These are phyloP conservation scores for Wallacemonas sp. DNA, from an alignment of 208 protist genomes.

Conservation along the genomic window DNA sequence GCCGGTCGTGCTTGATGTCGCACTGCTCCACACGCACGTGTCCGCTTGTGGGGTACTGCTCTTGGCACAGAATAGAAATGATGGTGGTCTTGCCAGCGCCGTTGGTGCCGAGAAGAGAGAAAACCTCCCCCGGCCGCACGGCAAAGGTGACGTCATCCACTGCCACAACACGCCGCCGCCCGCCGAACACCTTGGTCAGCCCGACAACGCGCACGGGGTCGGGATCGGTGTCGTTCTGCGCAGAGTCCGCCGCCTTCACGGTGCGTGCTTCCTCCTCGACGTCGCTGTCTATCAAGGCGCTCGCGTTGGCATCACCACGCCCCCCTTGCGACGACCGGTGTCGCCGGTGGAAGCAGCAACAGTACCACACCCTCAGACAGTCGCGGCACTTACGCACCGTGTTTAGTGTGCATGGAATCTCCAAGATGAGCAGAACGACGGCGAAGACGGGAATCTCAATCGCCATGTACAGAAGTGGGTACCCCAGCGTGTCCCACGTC, in stretches of 20 bases:
- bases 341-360: constrained; percentile 5
- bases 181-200: constrained; percentile 36
- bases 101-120: constrained; percentile 86
- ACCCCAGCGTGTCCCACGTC: constrained; percentile 31
- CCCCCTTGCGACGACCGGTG: not conserved
- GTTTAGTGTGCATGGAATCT: constrained; percentile 33
- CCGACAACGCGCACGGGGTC: constrained; percentile 39
- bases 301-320: not conserved
- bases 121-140: constrained; percentile 70
- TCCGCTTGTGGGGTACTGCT: constrained; percentile 67
- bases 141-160: constrained; percentile 68
- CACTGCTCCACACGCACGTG: constrained; percentile 49
- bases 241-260: not conserved
- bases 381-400: not conserved
- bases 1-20: constrained; percentile 44
- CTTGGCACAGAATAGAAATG: constrained; percentile 79
- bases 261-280: constrained; percentile 19
- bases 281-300: constrained; percentile 8
- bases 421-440: constrained; percentile 36
- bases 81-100: constrained; percentile 87
- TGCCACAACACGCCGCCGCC: constrained; percentile 32
- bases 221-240: not conserved
- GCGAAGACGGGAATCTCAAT: constrained; percentile 43
- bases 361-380: constrained; percentile 21
- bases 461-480: constrained; percentile 52